Evolutionary conservation across 1,284 basidiomycete genomes (phyloP), one percentile per base, ranked within the genome.

Genomic region (Sanguinoderma infundibulare): DNA sequence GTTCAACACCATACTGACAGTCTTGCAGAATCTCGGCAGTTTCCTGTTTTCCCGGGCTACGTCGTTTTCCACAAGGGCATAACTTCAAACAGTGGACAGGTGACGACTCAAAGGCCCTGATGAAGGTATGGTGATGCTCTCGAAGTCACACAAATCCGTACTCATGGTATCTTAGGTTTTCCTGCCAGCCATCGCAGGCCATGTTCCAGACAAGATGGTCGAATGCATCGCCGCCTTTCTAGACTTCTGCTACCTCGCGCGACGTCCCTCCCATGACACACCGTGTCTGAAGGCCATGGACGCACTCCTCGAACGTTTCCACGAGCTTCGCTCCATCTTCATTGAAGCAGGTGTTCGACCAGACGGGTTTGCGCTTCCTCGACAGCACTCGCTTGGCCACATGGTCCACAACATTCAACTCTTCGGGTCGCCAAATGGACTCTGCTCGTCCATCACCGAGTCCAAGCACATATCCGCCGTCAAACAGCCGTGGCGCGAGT

Each of bases 61-160:
- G 64, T 0, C 58, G 61, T 0, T 71, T 71, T 36, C 60, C 53
- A 0, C 26, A 69, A 28, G 67, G 69, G 0, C 49, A 60, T 8
- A 57, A 57, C 46, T 71, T 71, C 57, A 65, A 65, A 17, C 63
- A 67, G 40, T 71, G 70, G 70, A 71, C 69, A 2, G 70, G 70
- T 0, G 47, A 71, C 22, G 65, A 71, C 30, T 70, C 67, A 0
- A 69, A 70, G 46, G 70, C 59, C 0, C 38, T 71, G 3, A 71
- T 71, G 70, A 70, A 71, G 65, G 68, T 66, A 24, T 15, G 32
- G 6, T 10, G 42, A 6, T 12, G 12, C 7, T 10, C 2, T 40
- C 14, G 3, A 17, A n/a, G 26, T 4, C 26, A n/a, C n/a, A n/a
- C n/a, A n/a, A n/a, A n/a, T n/a, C n/a, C n/a, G n/a, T n/a, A n/a